Base-by-base conservation (phyloP, 2,329 filamentous ascomycete species). In the Beauveria scarabaeidicola region DNA sequence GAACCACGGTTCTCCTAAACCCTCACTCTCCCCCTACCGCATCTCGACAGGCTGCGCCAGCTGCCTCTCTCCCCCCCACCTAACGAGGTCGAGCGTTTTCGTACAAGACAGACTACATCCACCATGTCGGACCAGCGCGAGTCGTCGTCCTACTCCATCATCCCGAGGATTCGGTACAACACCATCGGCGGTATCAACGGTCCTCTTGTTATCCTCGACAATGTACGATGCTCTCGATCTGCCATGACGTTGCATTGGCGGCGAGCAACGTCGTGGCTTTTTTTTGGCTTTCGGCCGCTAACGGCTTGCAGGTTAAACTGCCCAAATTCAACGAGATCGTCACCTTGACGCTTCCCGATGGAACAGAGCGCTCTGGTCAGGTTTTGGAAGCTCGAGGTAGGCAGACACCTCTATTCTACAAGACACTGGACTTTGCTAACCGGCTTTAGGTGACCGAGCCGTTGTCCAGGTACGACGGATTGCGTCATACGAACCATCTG, bases 301-400 rank as follows among this genome's bases (percentile, higher is more conserved):
- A 59, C 50, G 50, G 50, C 50, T 48, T 29, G 41, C 71, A 96
- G 90, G 91, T 99, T 81, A 99, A 99, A 88, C 95, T 91, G 75
- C 94, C 94, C 64, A 83, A 86, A 73, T 99, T 90, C 82, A 97
- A 97, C 77, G 94, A 99, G 78, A 99, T 99, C 74, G 94, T 99
- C 66, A 91, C 89, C 64, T 78, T 99, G 75, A 97, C 93, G 41
- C 86, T 99, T 64, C 91, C 94, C 66, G 94, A 99, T 87, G 94
- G 94, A 74, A 88, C 91, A 52, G 86, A 93, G 77, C 85, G 94
- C 71, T 92, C 91, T 72, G 94, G 95, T 66, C 94, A 97, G 77
- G 94, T 99, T 67, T 81, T 99, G 67, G 95, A 99, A 80, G 94
- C 94, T 75, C 88, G 93, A 89, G 94, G 93, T 96, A 78, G 69